These are phyloP conservation scores for Trichomonascaceae sp. DNA, from an alignment of 1,139 yeast species.

Conservation along the genomic window DNA sequence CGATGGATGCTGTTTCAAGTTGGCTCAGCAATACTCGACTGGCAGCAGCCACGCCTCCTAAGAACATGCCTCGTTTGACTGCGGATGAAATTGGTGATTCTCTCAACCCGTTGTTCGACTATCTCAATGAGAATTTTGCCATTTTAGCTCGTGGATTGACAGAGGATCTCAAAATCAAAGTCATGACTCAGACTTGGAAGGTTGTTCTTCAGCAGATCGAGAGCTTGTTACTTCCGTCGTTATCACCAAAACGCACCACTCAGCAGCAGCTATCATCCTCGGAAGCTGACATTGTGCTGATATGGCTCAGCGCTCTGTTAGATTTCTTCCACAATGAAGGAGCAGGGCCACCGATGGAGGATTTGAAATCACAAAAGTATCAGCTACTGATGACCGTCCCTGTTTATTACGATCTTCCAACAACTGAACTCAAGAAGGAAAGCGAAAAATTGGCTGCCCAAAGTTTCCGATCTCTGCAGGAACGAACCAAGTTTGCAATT, in stretches of 20 bases:
- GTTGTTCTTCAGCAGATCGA: slow-evolving; percentile 62
- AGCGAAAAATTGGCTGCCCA: slow-evolving; percentile 45
- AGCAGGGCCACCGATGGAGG: slow-evolving; percentile 69
- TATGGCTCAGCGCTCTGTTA: slow-evolving; percentile 61
- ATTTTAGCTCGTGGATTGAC: slow-evolving; percentile 62
- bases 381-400: slow-evolving; percentile 62
- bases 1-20: slow-evolving; percentile 50
- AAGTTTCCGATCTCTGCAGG: slow-evolving; percentile 26
- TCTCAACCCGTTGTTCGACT: slow-evolving; percentile 68
- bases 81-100: slow-evolving; percentile 59
- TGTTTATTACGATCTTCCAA: slow-evolving; percentile 57
- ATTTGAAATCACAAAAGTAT: slow-evolving; percentile 57
- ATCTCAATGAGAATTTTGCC: slow-evolving; percentile 61
- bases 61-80: slow-evolving; percentile 24
- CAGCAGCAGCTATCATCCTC: slow-evolving; percentile 47
- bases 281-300: slow-evolving; percentile 65
- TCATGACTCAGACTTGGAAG: slow-evolving; percentile 75
- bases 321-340: slow-evolving; percentile 80
- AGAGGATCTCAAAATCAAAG: slow-evolving; percentile 51
- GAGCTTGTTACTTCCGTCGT: slow-evolving; percentile 59
- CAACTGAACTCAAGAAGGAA: slow-evolving; percentile 47
- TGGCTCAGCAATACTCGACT: slow-evolving; percentile 41
- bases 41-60: slow-evolving; percentile 14
- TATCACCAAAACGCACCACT: slow-evolving; percentile 51
- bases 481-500: slow-evolving; percentile 33